Percentiles rank a stretch among this genome's conserved stretches.
These are phyloP conservation scores for Coccomyxa sp. DNA, from an alignment of 139 green algal species.

Conservation along the genomic window DNA sequence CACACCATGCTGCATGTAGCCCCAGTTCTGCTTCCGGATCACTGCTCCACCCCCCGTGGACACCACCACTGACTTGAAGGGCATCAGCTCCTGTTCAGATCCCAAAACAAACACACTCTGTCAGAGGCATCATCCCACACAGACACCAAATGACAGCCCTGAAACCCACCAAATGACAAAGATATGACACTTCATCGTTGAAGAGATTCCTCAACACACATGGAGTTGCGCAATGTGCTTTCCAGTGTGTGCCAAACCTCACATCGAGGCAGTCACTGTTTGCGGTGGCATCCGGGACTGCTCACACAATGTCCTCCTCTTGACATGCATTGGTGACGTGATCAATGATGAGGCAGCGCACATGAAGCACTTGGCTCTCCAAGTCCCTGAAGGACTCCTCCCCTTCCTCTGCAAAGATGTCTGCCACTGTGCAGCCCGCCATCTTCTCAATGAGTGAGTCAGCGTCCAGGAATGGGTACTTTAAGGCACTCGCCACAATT, in stretches of 20 bases:
- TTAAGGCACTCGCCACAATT: constrained; percentile 38
- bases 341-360: background rate
- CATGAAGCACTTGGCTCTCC: constrained; percentile 63
- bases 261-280: no score
- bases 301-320: no score
- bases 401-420: constrained; percentile 81
- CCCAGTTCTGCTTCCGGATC: constrained; percentile 74
- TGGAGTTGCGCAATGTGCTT: no score
- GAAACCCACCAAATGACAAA: background rate
- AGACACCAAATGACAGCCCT: constrained; percentile 36
- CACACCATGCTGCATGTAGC: constrained; percentile 80
- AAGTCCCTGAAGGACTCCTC: constrained; percentile 80
- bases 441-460: constrained; percentile 72
- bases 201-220: no score
- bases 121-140: background rate
- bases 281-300: no score
- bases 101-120: background rate
- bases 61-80: constrained; percentile 75
- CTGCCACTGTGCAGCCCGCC: constrained; percentile 44
- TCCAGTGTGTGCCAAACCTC: no score
- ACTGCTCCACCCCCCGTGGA: constrained; percentile 80
- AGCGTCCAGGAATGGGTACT: constrained; percentile 84
- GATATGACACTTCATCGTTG: no score
- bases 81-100: constrained; percentile 58
- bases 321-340: no score